These are phyloP conservation scores for Heterococcus sp. DNA, from an alignment of 108 stramenopile genomes.

Conservation along the genomic window DNA sequence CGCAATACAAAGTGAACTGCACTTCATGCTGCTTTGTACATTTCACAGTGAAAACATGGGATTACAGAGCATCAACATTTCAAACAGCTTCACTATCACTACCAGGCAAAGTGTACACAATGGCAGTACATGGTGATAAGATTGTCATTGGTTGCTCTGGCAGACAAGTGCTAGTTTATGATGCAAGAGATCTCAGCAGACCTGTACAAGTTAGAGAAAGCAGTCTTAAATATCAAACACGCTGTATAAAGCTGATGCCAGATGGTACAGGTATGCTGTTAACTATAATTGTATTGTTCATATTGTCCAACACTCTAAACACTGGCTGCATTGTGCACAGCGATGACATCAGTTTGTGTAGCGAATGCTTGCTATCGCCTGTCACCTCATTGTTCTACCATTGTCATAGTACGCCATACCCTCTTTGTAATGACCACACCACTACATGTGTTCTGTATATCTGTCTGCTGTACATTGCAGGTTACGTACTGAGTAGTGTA, in stretches of 20 bases:
- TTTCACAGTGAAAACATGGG: conserved; percentile 47
- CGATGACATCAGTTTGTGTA: not conserved
- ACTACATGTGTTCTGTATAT: not conserved
- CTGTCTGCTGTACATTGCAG: conserved; percentile 40
- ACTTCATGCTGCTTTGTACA: too few species aligned
- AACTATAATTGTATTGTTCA: too few species aligned
- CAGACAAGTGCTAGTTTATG: conserved; percentile 46
- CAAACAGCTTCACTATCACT: conserved; percentile 16
- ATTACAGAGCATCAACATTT: conserved; percentile 26
- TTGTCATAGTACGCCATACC: too few species aligned
- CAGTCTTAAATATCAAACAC: conserved; percentile 54
- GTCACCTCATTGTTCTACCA: too few species aligned
- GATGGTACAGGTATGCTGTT: conserved; percentile 38
- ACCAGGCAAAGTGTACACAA: conserved; percentile 49
- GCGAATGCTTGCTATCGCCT: too few species aligned
- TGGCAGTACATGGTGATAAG: conserved; percentile 27
- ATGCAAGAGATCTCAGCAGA: conserved; percentile 38
- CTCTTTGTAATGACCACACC: not conserved
- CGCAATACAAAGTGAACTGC: too few species aligned
- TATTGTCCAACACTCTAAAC: too few species aligned
- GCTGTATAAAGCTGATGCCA: conserved; percentile 37
- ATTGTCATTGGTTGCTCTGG: conserved; percentile 41
- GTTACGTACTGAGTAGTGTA: conserved; percentile 89
- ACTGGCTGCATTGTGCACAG: not conserved
- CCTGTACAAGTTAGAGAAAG: conserved; percentile 48